Conservation (phyloP, 371 early-diverging fungal genomes). For the Chytridium lagenaria region DNA sequence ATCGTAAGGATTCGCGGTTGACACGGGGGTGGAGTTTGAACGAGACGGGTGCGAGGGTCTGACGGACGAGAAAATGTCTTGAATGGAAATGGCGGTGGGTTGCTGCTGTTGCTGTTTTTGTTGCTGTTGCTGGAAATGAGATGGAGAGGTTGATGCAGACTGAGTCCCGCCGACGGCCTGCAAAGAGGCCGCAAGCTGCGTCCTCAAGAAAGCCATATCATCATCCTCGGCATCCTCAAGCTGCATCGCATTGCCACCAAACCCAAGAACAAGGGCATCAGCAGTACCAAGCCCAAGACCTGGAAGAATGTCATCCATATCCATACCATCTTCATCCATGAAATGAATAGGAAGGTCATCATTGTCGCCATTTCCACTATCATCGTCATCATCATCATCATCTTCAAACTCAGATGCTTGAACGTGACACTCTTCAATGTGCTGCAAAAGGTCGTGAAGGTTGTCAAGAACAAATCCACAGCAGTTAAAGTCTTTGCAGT, state of each 20-base stretch:
- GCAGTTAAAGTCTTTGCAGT: conserved; percentile 91
- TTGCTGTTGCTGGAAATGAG: neutral
- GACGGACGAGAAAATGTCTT: conserved; percentile 2
- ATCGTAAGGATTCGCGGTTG: conserved; percentile 4
- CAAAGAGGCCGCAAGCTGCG: conserved; percentile 6
- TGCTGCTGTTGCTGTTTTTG: neutral
- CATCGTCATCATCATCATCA: conserved; percentile 40
- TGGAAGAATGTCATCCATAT: conserved; percentile 32
- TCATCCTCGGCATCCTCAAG: neutral
- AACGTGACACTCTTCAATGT: conserved; percentile 92
- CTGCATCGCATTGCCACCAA: neutral
- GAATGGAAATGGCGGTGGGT: conserved; percentile 1
- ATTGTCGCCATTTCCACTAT: conserved; percentile 35
- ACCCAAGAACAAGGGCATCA: neutral
- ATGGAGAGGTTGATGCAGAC: neutral
- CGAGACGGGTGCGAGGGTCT: neutral
- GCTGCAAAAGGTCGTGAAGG: conserved; percentile 89
- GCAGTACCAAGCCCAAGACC: neutral
- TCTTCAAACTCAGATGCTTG: conserved; percentile 70
- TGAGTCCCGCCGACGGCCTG: neutral
- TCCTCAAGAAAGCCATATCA: conserved; percentile 1
- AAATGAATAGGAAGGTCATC: conserved; percentile 17
- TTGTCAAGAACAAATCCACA: conserved; percentile 82
- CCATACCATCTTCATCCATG: conserved; percentile 34
- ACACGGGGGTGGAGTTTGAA: neutral